These are phyloP conservation scores for Meyerozyma elateridarum DNA, from an alignment of 1,139 yeast species.

Conservation along the genomic window DNA sequence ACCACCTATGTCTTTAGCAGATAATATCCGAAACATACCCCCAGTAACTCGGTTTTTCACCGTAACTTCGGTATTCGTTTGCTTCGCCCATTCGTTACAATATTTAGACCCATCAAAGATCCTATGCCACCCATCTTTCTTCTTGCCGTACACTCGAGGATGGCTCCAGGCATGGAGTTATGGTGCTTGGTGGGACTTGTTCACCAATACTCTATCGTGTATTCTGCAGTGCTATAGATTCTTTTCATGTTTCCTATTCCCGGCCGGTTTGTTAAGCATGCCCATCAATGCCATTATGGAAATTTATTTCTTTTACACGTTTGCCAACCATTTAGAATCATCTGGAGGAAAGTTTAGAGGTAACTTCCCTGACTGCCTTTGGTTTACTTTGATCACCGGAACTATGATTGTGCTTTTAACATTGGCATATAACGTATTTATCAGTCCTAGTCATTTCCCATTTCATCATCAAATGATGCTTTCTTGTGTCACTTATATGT, in stretches of 20 bases:
- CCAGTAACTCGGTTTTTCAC: constrained; percentile 47
- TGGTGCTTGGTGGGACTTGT: constrained; percentile 10
- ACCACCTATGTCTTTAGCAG: constrained; percentile 21
- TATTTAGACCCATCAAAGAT: constrained; percentile 13
- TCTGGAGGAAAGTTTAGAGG: constrained; percentile 45
- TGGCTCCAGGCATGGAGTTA: constrained; percentile 5
- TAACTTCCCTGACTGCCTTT: constrained; percentile 52
- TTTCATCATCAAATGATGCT: constrained; percentile 37
- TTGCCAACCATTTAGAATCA: constrained; percentile 51
- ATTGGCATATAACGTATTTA: constrained; percentile 23
- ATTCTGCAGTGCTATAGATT: constrained; percentile 46
- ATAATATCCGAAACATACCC: constrained; percentile 33
- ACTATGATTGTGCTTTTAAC: constrained; percentile 37
- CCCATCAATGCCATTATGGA: constrained; percentile 41
- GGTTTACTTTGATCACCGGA: constrained; percentile 47
- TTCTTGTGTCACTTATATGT: constrained; percentile 53
- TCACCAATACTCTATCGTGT: no score
- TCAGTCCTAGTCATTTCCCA: constrained; percentile 19
- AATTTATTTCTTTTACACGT: constrained; percentile 52
- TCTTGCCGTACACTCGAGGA: constrained; percentile 7
- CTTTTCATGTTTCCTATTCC: constrained; percentile 46
- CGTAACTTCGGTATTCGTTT: constrained; percentile 28
- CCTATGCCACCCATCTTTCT: constrained; percentile 11
- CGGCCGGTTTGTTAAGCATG: constrained; percentile 32
- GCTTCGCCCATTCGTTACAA: constrained; percentile 22